Evolutionary conservation across 2,329 filamentous ascomycete species (phyloP), one percentile per base, ranked within the genome.

Genomic region (Trichoderma pleuroti): DNA sequence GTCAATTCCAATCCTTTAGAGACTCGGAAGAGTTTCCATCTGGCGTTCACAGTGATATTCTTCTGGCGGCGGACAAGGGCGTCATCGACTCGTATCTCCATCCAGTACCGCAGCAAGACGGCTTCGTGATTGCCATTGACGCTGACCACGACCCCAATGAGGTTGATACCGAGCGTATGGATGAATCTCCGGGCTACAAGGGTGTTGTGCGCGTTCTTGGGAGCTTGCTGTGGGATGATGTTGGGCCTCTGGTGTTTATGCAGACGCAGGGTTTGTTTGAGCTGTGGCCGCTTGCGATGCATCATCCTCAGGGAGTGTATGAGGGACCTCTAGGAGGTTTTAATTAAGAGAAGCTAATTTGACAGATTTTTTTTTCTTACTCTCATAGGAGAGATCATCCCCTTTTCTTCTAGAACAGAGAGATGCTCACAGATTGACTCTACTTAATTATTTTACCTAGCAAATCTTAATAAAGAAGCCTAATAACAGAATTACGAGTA

Each of bases 191-290:
- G 1, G 76, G 76, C 0, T 77, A 77, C 28, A 54, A 68, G 2
- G 76, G 76, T 0, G 72, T 30, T 1, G 10, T 77, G 12, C 67
- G 75, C 1, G 71, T 77, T 26, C 67, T 76, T 0, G 72, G 75
- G 0, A 77, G 76, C 28, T 42, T 77, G 0, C 5, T 77, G 1
- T 77, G 75, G 75, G 75, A 77, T 18, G 75, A 77, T 2, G 11
- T 77, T 0, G 66, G 72, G 0, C 73, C 76, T 2, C 32, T 73
- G 9, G 10, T 71, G 54, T 32, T 72, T 24, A 75, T 67, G 6
- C 74, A 76, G 65, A 72, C 70, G 7, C 68, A 71, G 0, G 36
- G 36, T 1, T 72, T 75, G 6, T n/a, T 34, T 8, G 52, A 74
- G 5, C 59, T 77, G 2, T 77, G 76, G 76, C 75, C 75, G 1